These are phyloP conservation scores for Colletotrichum chrysophilum DNA, from an alignment of 2,329 filamentous ascomycete genomes.

Conservation along the genomic window DNA sequence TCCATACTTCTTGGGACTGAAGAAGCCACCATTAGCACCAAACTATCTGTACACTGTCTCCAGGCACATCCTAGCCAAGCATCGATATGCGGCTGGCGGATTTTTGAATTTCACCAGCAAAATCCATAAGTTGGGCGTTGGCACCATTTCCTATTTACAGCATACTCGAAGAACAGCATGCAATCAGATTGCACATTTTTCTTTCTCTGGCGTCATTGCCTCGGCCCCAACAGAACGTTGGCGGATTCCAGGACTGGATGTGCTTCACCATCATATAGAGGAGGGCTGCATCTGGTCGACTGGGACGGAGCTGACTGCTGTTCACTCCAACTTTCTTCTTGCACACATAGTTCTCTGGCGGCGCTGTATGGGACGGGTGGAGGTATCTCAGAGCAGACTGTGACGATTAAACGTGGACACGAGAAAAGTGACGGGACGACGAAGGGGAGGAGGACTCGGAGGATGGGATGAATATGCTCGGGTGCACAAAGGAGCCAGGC, in stretches of 20 bases:
- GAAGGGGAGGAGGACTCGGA: neutral
- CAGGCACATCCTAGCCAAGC: neutral
- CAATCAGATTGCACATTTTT: constrained; percentile 17
- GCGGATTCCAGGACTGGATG: neutral
- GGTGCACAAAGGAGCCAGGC: neutral
- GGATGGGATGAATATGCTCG: neutral
- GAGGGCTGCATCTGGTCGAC: neutral
- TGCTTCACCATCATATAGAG: neutral
- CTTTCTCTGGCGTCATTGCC: neutral
- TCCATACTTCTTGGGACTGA: neutral
- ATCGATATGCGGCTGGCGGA: neutral
- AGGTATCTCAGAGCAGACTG: neutral
- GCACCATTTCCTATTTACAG: neutral
- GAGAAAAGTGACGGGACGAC: neutral
- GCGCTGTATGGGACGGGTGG: neutral
- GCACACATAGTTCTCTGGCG: neutral
- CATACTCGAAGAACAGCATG: constrained; percentile 18
- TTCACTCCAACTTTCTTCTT: neutral
- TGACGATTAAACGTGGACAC: constrained; percentile 9
- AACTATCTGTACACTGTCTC: constrained; percentile 1
- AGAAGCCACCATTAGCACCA: neutral
- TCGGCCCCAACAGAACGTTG: neutral
- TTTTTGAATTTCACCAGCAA: neutral
- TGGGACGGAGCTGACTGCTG: neutral
- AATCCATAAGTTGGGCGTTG: neutral